These are phyloP conservation scores for Colletotrichum musae DNA, from an alignment of 2,329 filamentous ascomycete species.

Conservation along the genomic window DNA sequence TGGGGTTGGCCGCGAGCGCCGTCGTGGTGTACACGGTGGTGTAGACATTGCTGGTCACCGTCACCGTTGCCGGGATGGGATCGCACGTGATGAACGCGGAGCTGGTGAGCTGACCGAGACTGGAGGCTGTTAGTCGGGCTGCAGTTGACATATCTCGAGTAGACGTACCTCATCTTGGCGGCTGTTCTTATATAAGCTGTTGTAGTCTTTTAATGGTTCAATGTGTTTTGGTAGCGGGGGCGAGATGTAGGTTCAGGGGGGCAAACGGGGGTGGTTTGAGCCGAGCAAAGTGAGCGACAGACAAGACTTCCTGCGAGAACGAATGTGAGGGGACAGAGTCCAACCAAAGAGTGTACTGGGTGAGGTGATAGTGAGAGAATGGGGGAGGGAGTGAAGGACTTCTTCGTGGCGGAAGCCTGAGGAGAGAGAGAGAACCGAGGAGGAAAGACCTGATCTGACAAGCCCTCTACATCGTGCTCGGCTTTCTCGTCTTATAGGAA, in stretches of 20 bases:
- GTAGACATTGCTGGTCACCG: conserved; percentile 46
- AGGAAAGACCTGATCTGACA: conserved; percentile 3
- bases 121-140: conserved; percentile 42
- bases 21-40: conserved; percentile 57
- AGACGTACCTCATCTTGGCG: conserved; percentile 42
- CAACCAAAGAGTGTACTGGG: conserved; percentile 14
- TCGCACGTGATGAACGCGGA: conserved; percentile 50
- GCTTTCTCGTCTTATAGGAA: conserved; percentile 25
- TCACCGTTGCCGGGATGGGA: conserved; percentile 43
- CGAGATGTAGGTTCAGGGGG: not conserved
- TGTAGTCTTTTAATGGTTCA: too few species aligned
- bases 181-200: conserved; percentile 15
- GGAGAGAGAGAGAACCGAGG: conserved; percentile 13
- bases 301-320: conserved; percentile 18
- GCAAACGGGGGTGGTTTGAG: conserved; percentile 12
- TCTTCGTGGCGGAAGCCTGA: conserved; percentile 14
- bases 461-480: conserved; percentile 5
- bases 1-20: conserved; percentile 54
- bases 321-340: conserved; percentile 33
- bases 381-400: not conserved
- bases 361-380: not conserved
- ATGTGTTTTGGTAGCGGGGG: not conserved
- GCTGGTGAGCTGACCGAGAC: conserved; percentile 47
- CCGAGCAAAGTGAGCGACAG: conserved; percentile 32
- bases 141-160: too few species aligned